Evolutionary conservation across 2,329 filamentous ascomycete species (phyloP), one percentile per base, ranked within the genome.

Genomic region (Aspergillus fructus): DNA sequence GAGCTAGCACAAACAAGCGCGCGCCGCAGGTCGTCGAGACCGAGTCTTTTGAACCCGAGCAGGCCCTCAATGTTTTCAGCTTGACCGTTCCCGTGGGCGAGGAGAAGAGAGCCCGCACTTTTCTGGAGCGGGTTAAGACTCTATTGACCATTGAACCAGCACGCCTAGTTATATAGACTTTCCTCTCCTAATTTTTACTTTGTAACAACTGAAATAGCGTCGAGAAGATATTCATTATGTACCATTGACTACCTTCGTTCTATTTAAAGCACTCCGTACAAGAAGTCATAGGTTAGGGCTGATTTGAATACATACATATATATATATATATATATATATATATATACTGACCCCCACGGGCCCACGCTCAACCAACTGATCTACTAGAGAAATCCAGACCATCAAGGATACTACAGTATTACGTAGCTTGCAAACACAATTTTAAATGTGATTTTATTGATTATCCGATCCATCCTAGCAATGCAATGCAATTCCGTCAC

Each of bases 51-150:
- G 21, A 41, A 6, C 15, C 64, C 4, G 66, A 61, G 33, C 70
- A 79, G 3, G 84, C 87, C 13, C 78, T 85, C 54, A 96, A 96
- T 71, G 79, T 93, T 0, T 96, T 97, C 72, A 93, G 86, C 67
- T 78, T 99, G 51, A 87, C 81, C 27, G 93, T 96, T 19, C 86
- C 89, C 40, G 86, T 84, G 76, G 85, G 84, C 8, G 94, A 99
- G 73, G 89, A 93, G 82, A 85, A 87, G 78, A 83, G 92, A 67
- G 94, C 91, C 13, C 82, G 85, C 68, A 81, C 88, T 11, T 99
- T 97, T 78, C 76, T 99, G 62, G 89, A 93, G 76, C 85, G 91
- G 66, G 84, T 97, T 70, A 97, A 96, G 85, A 78, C 82, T 46
- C 87, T 93, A 24, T 76, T 99, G 65, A 91, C 96, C 76, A 82